Percentiles rank a stretch among this genome's conserved stretches.
Conservation (phyloP, 768 basidiomycete species). For the Neoboletus subvelutipes region DNA sequence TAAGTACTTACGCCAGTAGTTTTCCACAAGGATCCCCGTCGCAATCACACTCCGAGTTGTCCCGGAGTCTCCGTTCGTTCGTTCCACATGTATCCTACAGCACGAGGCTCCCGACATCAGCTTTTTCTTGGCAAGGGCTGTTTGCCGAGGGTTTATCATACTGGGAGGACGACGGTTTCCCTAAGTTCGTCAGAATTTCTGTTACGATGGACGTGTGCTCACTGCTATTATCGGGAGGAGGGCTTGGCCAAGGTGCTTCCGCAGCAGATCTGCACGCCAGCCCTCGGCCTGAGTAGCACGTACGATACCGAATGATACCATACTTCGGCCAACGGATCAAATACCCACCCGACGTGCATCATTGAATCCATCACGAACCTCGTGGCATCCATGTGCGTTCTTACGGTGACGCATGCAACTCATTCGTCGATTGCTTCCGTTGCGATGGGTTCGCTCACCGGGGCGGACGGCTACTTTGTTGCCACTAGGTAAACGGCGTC, state of each 20-base stretch:
- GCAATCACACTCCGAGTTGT: background rate
- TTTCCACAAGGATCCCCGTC: background rate
- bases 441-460: background rate
- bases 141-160: background rate
- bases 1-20: background rate
- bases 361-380: background rate
- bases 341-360: background rate
- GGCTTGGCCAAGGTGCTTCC: slow-evolving; percentile 3
- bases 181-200: background rate
- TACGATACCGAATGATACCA: background rate
- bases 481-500: no score
- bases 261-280: background rate
- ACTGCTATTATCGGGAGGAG: background rate
- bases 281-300: background rate
- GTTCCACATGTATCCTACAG: background rate
- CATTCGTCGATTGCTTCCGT: background rate
- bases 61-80: background rate
- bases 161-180: background rate
- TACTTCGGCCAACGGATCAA: background rate
- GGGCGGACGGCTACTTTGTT: background rate
- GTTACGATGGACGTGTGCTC: background rate
- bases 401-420: background rate
- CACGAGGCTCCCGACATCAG: background rate
- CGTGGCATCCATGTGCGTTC: background rate
- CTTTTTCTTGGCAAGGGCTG: background rate